Conservation (phyloP, 306 rosid species). For the Vachellia pachyceras region DNA sequence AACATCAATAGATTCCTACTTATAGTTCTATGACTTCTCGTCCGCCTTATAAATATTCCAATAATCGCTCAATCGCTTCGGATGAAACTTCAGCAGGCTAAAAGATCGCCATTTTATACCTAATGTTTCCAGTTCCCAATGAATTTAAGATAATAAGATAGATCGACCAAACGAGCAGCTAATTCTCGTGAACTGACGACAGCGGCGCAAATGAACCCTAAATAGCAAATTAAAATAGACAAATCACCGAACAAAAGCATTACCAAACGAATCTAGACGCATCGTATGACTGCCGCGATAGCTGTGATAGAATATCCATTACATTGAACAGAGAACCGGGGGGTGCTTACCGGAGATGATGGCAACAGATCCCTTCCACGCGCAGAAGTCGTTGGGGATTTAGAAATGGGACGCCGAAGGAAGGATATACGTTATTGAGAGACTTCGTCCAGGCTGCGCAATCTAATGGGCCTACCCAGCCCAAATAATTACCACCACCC, state of each 20-base stretch:
- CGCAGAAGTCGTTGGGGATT: constrained; percentile 14
- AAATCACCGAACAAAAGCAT: background rate
- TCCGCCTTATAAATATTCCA: no score
- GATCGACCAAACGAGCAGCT: constrained; percentile 8
- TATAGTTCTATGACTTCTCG: no score
- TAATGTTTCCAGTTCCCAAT: background rate
- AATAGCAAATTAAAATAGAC: background rate
- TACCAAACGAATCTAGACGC: background rate
- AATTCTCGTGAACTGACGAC: background rate
- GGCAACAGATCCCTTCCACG: constrained; percentile 23
- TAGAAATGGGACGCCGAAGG: background rate
- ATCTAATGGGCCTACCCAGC: constrained; percentile 9
- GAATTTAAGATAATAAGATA: background rate
- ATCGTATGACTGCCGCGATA: no score
- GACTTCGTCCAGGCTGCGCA: background rate
- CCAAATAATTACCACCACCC: constrained; percentile 5
- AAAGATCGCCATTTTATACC: background rate
- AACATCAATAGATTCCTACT: no score
- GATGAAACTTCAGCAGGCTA: background rate
- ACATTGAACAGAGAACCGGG: background rate
- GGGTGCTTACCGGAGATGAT: constrained; percentile 8
- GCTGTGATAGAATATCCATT: constrained; percentile 10
- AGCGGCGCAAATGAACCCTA: background rate
- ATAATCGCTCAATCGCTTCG: no score
- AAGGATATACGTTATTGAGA: background rate